Conservation (phyloP, 2,329 filamentous ascomycete genomes). For the Aspergillus terreus region DNA sequence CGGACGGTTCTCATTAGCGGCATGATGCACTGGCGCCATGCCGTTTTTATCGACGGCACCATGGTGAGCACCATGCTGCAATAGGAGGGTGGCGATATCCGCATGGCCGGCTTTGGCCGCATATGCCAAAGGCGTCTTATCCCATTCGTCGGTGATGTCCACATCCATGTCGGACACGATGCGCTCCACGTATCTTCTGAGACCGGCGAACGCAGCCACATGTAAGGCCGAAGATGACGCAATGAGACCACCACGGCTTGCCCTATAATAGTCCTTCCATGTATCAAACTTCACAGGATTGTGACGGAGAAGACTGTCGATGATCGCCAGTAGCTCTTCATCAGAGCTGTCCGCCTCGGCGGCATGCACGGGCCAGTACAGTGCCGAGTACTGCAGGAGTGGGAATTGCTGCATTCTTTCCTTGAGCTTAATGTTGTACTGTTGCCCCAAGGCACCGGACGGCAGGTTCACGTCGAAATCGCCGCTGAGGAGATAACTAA, state of each 20-base stretch:
- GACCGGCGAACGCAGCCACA: constrained; percentile 1
- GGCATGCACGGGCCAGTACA: constrained; percentile 1
- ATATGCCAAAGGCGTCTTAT: background rate
- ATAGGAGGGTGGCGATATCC: background rate
- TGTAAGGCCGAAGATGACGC: background rate
- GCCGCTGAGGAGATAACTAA: constrained; percentile 1
- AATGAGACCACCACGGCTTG: background rate
- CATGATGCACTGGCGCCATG: constrained; percentile 3
- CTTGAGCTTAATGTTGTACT: background rate
- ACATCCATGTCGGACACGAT: background rate
- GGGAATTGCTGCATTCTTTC: constrained; percentile 1
- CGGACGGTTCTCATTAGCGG: constrained; percentile 1
- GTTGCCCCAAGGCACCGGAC: background rate
- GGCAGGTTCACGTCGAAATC: background rate
- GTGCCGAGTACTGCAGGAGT: constrained; percentile 6
- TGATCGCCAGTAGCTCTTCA: background rate
- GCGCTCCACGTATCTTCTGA: background rate
- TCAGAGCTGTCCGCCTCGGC: background rate
- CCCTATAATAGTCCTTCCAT: background rate
- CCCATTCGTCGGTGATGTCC: background rate
- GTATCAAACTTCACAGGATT: background rate
- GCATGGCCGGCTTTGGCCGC: constrained; percentile 3
- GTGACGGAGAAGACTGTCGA: background rate
- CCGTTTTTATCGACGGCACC: background rate
- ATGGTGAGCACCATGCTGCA: background rate